Evolutionary conservation across 1,139 yeast species (phyloP).

Genomic region (Magnusiomyces fungicola): DNA sequence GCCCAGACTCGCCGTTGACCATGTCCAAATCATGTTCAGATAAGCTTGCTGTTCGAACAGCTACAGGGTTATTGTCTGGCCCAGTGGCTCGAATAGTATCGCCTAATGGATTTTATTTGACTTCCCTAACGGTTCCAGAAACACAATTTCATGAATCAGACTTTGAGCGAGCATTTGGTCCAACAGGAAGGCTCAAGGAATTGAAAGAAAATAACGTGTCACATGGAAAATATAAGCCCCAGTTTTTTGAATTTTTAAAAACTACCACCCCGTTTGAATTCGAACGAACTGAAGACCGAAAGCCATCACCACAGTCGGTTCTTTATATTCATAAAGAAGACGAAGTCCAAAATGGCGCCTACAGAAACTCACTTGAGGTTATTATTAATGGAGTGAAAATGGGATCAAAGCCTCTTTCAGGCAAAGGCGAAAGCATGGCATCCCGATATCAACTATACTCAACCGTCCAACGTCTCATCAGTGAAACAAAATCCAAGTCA

Average conservation of each 20-base stretch:
- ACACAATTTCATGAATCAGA: constrained; percentile 32
- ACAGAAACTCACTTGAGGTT: constrained; percentile 22
- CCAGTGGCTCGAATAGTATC: constrained; percentile 38
- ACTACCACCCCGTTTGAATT: constrained; percentile 9
- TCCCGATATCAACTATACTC: constrained; percentile 18
- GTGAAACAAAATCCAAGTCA: constrained; percentile 3
- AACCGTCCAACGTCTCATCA: constrained; percentile 9
- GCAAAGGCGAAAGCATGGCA: constrained; percentile 22
- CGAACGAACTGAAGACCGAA: constrained; percentile 9
- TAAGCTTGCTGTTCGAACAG: constrained; percentile 61
- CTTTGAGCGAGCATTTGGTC: constrained; percentile 38
- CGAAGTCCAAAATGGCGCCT: no score
- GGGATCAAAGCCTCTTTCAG: constrained; percentile 28
- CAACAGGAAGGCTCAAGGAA: constrained; percentile 13
- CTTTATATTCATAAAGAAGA: no score
- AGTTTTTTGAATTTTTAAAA: constrained; percentile 7
- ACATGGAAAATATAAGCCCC: constrained; percentile 2
- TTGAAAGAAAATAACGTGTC: not conserved
- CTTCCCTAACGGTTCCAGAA: constrained; percentile 48
- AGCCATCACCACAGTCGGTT: constrained; percentile 22
- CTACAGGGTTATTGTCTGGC: constrained; percentile 50
- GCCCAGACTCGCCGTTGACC: constrained; percentile 64
- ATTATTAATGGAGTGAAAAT: constrained; percentile 30
- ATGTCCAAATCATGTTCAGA: constrained; percentile 85
- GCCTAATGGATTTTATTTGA: constrained; percentile 40